Evolutionary conservation across 2,329 filamentous ascomycete genomes (phyloP), one percentile per base, ranked within the genome.

Genomic region (Ceratocystiopsis sp.): DNA sequence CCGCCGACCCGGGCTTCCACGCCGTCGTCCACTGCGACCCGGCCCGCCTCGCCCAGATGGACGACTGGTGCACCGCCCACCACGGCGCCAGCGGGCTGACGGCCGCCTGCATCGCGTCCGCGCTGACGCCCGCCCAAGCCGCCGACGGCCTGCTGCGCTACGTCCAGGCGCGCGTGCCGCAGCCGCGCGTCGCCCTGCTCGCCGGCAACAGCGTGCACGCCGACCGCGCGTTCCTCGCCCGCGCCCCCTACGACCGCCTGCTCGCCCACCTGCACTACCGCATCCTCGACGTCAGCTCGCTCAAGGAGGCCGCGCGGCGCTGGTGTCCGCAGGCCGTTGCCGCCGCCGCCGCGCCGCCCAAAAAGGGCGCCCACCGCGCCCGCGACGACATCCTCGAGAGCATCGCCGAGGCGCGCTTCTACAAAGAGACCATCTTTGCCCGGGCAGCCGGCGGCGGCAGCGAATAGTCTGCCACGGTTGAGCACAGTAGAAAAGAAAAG

Each of bases 131-230:
- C 1, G 70, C 80, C 47, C 63, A 77, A 55, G 89, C 87, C 0
- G 81, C 87, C 8, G 64, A 71, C 8, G 72, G 68, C 14, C 68
- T 98, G 34, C 71, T 95, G 34, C 67, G 69, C 18, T 96, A 96
- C 60, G 79, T 98, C 52, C 71, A 78, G 52, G 69, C 66, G 48
- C 69, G 78, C 55, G 71, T 91, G 7, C 83, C 85, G 0, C 64
- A 78, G 46, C 65, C 68, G 10, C 68, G 76, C 40, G 72, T 62
- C 33, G 89, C 76, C 1, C 61, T 96, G 45, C 67, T 98, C 36
- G 87, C 91, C 0, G 91, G 91, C 2, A 98, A 94, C 62, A 91
- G 80, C 45, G 84, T 98, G 21, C 89, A 98, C 57, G 84, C 82
- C 4, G 91, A 98, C 60, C 76, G 77, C 53, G 75, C 75, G 2